A percentile compares a stretch with the other conserved stretches of the same genome.
phyloP scores from a whole-genome alignment of 495 filamentous ascomycete species.

The Pyrenopolyporus hunteri region DNA sequence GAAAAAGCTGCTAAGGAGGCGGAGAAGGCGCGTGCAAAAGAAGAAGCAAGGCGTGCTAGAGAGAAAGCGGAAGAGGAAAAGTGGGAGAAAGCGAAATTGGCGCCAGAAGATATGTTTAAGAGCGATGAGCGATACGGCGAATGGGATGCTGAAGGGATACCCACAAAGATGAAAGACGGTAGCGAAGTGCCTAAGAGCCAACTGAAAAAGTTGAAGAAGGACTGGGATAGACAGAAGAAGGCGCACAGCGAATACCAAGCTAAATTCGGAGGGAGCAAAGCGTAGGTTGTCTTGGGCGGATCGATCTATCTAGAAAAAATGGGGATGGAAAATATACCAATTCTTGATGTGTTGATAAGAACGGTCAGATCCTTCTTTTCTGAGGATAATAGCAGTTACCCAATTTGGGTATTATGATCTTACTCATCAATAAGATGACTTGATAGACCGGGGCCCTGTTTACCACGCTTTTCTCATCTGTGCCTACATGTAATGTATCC shows the following conservation, averaged over 20 bases:
- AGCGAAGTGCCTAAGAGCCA: slow-evolving; percentile 81
- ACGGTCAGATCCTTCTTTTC: not conserved
- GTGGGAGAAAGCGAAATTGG: slow-evolving; percentile 74
- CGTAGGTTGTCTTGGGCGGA: slow-evolving; percentile 10
- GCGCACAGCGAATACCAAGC: slow-evolving; percentile 66
- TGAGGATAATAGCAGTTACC: not conserved
- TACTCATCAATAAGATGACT: not conserved
- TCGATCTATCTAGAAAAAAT: not conserved
- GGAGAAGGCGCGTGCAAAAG: slow-evolving; percentile 63
- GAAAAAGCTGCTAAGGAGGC: slow-evolving; percentile 66
- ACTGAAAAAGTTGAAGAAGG: slow-evolving; percentile 85
- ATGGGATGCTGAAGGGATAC: slow-evolving; percentile 89
- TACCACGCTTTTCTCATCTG: not conserved
- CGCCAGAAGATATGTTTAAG: slow-evolving; percentile 72
- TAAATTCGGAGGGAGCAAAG: slow-evolving; percentile 52
- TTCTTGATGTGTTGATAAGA: slow-evolving; percentile 18
- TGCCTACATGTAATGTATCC: too few species aligned
- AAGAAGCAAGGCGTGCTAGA: slow-evolving; percentile 64
- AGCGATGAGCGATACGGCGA: slow-evolving; percentile 72
- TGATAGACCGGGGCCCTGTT: too few species aligned
- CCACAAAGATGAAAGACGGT: slow-evolving; percentile 75
- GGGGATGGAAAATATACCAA: slow-evolving; percentile 14
- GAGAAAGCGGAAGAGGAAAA: slow-evolving; percentile 59
- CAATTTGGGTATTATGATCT: not conserved
- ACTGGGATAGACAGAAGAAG: slow-evolving; percentile 93